Base-by-base conservation (phyloP, 2,329 filamentous ascomycete genomes). In the Sporothrix sp. region DNA sequence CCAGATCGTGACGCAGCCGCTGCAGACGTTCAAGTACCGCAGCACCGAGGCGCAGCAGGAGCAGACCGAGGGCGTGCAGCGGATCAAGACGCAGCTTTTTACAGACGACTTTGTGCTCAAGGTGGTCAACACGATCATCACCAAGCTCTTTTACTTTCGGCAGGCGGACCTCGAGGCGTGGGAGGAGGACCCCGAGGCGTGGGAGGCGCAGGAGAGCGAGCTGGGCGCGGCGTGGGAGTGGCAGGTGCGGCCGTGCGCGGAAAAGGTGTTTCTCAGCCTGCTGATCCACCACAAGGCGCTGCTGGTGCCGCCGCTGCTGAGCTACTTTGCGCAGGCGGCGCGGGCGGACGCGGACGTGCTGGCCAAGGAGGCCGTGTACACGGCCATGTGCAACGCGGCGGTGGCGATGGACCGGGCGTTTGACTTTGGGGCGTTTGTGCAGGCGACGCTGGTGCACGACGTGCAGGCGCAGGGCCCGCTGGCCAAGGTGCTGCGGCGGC, bases 181-280 rank as follows among this genome's bases (percentile, higher is more conserved):
- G 93, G 85, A 94, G 62, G 85, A 94, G 61, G 89, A 95, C 52
- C 88, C 91, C 0, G 88, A 98, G 64, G 89, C 94, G 49, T 98
- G 93, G 90, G 91, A 96, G 65, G 83, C 86, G 57, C 82, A 84
- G 60, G 89, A 96, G 69, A 88, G 94, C 60, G 85, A 84, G 54
- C 80, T 87, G 53, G 82, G 85, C 32, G 86, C 88, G 58, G 87
- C 85, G 1, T 97, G 86, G 76, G 89, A 97, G 61, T 96, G 90
- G 71, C 87, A 91, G 52, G 84, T 97, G 48, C 82, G 91, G 28
- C 87, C 90, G 2, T 97, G 91, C 63, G 84, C 93, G 0, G 93
- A 98, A 66, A 94, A 90, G 66, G 74, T 98, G 13, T 95, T 97
- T 66, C 75, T 96, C 58, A 90, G 96, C 60, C 78, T 98, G 16